Base-by-base conservation (phyloP, 2,329 filamentous ascomycete genomes). In the Cordyceps javanica region DNA sequence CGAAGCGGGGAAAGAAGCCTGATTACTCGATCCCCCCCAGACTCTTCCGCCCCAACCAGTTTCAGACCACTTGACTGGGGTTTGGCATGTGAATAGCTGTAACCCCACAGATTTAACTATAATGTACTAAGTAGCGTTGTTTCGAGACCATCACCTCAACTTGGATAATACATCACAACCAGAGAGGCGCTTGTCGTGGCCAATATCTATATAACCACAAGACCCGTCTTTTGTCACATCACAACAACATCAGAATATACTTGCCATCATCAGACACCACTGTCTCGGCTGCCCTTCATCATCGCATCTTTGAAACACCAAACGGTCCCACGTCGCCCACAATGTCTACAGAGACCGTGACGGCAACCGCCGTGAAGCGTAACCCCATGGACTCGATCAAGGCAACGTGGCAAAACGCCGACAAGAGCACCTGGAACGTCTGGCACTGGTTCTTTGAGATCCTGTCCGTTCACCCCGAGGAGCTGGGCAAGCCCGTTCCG, bases 371-470 rank as follows among this genome's bases (percentile, higher is more conserved):
- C 53, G 53, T 56, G 14, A n/a, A 39, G 39, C 58, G 52, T 19
- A 58, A 42, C 30, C 50, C 55, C 21, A 70, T 68, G 49, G 71
- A 74, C 62, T 73, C 71, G 10, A 74, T 75, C 66, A 73, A 73
- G 64, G 72, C 72, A 5, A 74, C 72, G 8, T 75, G 72, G 72
- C 67, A 68, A 5, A 42, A 38, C 6, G 59, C 55, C 23, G 67
- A 69, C 59, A 63, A 59, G 25, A 59, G 59, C 19, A 36, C 63
- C 3, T 75, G 72, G 72, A 68, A 63, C 5, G 4, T 63, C 5
- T 59, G 62, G 42, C 71, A 73, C 59, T 68, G 64, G 65, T 56
- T 72, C 11, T 62, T 71, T 26, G 68, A 73, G 41, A 39, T 67
- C 0, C 60, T 73, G 5, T 63, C 64, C 44, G 62, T 66, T 8